Base-by-base conservation (phyloP, 129 eudicot genomes). In the Ambrosia trifida region DNA sequence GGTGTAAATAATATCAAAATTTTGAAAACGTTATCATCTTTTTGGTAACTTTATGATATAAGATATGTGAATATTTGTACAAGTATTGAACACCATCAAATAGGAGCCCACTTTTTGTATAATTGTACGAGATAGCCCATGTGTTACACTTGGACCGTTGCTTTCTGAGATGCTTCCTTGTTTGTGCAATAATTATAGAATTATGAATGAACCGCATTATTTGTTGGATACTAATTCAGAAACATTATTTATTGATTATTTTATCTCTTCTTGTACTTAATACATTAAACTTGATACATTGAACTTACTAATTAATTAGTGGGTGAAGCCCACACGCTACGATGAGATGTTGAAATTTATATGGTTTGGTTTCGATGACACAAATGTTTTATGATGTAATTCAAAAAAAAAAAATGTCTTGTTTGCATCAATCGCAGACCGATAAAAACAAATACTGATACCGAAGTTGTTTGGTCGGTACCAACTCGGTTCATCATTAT, bases 141-240 rank as follows among this genome's bases (percentile, higher is more conserved):
- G 78, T 74, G 72, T 51, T 73, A 63, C 20, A 45, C 44, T 38
- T 74, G 12, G 33, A 51, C 72, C 78, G 11, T 64, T 64, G 78
- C 78, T 50, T 74, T 74, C 78, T 10, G 40, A 52, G 72, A 74
- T 74, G 78, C 65, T 74, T 74, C 72, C 45, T 64, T 64, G 45
- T 28, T 74, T 50, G 28, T 74, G 65, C 64, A 74, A 64, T 60
- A 71, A 72, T 64, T 65, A 75, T 53, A 35, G 66, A 43, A 43
- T 75, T 75, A 75, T 52, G 58, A 54, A 75, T 52, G 58, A 54
- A 75, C 67, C 73, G 73, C 79, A 66, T 75, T 75, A 75, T 75
- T 75, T 66, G 73, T 72, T 65, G 72, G 56, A 66, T 64, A 3
- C 1, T 53, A 20, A 53, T 53, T 19, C 9, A 17, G 18, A 47